These are phyloP conservation scores for Boletus reticuloceps DNA, from an alignment of 768 basidiomycete species.

Conservation along the genomic window DNA sequence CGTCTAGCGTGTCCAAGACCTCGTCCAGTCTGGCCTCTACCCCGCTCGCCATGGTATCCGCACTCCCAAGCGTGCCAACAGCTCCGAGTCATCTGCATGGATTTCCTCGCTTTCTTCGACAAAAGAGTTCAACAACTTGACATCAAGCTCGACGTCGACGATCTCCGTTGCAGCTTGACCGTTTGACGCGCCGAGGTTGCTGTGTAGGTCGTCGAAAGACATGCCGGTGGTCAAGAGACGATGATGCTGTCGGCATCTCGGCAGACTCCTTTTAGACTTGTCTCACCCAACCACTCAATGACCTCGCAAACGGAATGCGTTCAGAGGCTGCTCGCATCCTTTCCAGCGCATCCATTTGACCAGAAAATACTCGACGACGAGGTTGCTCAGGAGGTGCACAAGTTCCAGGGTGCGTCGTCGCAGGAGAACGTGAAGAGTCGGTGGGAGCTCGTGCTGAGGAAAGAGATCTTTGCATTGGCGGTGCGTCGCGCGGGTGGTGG, in stretches of 20 bases:
- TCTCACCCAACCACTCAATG: conserved; percentile 32
- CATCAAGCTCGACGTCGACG: conserved; percentile 35
- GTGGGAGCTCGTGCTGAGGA: conserved; percentile 74
- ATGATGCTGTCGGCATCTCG: conserved; percentile 28
- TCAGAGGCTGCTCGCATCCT: conserved; percentile 46
- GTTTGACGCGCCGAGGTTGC: conserved; percentile 6
- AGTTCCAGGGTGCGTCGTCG: conserved; percentile 41
- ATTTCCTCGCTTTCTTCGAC: conserved; percentile 25
- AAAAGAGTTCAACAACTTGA: conserved; percentile 32
- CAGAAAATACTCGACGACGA: conserved; percentile 47
- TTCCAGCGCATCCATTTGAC: conserved; percentile 51
- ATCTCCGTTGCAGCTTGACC: conserved; percentile 1
- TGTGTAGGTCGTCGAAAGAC: conserved; percentile 26
- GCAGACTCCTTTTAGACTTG: not conserved
- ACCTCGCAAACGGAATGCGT: conserved; percentile 51
- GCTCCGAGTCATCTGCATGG: conserved; percentile 42
- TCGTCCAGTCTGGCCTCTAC: conserved; percentile 64
- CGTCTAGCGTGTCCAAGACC: conserved; percentile 57
- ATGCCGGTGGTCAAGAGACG: conserved; percentile 11
- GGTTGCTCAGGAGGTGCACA: conserved; percentile 44
- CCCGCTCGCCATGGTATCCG: conserved; percentile 56
- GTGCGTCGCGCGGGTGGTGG: conserved; percentile 40
- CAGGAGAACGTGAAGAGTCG: conserved; percentile 63
- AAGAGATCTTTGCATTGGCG: conserved; percentile 69
- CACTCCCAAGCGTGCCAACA: conserved; percentile 52